Conservation (phyloP, 164 flowering plant genomes). For the Paratinospora sagittata region DNA sequence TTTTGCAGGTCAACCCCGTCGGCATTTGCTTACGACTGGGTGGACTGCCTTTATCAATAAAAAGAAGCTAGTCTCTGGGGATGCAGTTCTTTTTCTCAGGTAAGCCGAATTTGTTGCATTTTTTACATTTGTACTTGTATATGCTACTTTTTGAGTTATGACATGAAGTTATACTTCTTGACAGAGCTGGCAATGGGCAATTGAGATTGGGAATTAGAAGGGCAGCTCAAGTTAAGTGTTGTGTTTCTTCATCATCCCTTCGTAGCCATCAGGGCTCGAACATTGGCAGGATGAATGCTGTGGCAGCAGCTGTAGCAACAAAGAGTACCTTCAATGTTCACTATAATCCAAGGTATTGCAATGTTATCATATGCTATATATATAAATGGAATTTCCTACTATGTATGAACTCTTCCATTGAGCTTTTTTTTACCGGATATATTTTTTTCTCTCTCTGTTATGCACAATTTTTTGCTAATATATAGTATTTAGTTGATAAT, state of each 20-base stretch:
- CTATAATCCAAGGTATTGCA: constrained; percentile 82
- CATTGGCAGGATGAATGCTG: constrained; percentile 32
- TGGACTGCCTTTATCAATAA: constrained; percentile 97
- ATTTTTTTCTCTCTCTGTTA: too few species aligned
- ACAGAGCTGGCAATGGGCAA: constrained; percentile 87
- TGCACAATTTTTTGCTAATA: too few species aligned
- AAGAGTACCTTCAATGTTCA: constrained; percentile 48
- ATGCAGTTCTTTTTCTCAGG: constrained; percentile 97
- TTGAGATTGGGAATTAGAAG: constrained; percentile 84
- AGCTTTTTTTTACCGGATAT: too few species aligned
- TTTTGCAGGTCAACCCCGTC: constrained; percentile 83
- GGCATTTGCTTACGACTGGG: constrained; percentile 98
- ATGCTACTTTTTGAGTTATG: background rate
- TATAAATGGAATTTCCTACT: background rate
- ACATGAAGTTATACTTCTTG: background rate
- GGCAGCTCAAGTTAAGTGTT: constrained; percentile 52
- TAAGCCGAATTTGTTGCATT: constrained; percentile 12
- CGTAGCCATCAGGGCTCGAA: constrained; percentile 34
- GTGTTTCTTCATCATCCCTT: constrained; percentile 24
- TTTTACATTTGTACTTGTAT: background rate
- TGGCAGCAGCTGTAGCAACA: constrained; percentile 51
- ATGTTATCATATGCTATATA: background rate
- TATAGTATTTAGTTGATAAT: too few species aligned
- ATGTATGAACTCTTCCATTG: too few species aligned
- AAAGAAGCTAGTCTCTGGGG: constrained; percentile 93